Base-by-base conservation (phyloP, 2,329 filamentous ascomycete species). In the Ciborinia camelliae region DNA sequence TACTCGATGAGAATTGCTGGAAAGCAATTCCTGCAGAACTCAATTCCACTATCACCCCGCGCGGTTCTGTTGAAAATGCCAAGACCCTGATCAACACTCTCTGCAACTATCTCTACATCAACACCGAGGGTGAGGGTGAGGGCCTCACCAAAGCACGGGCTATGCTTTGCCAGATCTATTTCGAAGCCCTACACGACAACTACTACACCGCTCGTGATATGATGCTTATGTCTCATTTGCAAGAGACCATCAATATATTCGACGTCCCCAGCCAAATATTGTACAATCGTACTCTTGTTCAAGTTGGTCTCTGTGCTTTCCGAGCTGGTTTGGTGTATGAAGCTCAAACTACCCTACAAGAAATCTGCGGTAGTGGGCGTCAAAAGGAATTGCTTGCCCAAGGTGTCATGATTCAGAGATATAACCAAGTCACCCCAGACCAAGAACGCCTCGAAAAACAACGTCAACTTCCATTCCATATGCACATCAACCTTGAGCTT, bases 401-500 rank as follows among this genome's bases (percentile, higher is more conserved):
- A 80, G 96, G 95, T 78, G 92, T 99, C 68, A 97, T 98, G 83
- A 95, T 99, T 78, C 95, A 99, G 82, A 87, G 95, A 72, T 99
- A 93, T 81, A 94, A 87, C 74, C 93, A 97, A 75, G 95, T 99
- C 68, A 95, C 93, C 43, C 95, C 95, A 23, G 95, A 99, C 80
- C 95, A 99, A 80, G 95, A 99, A 82, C 91, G 94, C 71, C 85
- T 98, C 47, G 95, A 99, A 82, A 91, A 95, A 77, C 94, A 98
- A 81, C 89, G 95, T 73, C 95, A 99, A 81, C 86, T 99, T 71
- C 95, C 95, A 45, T 99, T 99, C 88, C 95, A 99, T 83, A 97
- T 99, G 92, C 95, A 99, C 85, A 99, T 99, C 84, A 99, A 99
- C 83, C 86, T 99, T 61, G 95, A 99, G 79, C 86, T 99, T 63